Evolutionary conservation across 2,329 filamentous ascomycete species (phyloP), one percentile per base, ranked within the genome.

Genomic region (Clathrospora elynae): DNA sequence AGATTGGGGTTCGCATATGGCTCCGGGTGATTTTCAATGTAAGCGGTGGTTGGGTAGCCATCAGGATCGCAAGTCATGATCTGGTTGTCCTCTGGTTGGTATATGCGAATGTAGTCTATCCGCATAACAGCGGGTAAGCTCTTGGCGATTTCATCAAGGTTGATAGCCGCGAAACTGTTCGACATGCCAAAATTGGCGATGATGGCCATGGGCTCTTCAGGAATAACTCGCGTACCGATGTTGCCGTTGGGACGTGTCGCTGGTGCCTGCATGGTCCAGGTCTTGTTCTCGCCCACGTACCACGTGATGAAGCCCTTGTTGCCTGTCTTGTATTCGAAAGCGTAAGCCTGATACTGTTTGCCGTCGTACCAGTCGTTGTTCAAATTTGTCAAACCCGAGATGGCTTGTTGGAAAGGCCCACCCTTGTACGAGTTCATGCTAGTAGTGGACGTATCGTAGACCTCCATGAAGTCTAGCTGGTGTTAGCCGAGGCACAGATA

Each of bases 181-280:
- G 81, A 84, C 80, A 88, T 86, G 57, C 85, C 86, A 57, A 87
- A 80, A 61, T 88, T 88, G 71, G 83, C 76, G 55, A 88, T 75
- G 12, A 88, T 70, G 2, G 82, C 64, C 81, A 88, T 78, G 2
- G 86, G 86, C 61, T 88, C 85, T 53, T 82, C 72, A 0, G 85
- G 83, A 36, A 88, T 80, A 13, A 79, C 68, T 52, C 85, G 75
- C 54, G 85, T 80, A 5, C 83, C 85, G 42, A 88, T 71, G 59
- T 88, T 88, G 43, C 85, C 86, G 49, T 87, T 88, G 1, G 84
- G 81, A 4, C 84, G 80, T 11, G 86, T 71, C 2, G 85, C 75
- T 25, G 78, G 72, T 20, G 71, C 78, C 47, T 82, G 76, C 40
- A 87, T 67, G 24, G 81, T 84, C 81, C 82, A 88, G 2, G 81